Conservation (phyloP, 495 filamentous ascomycete genomes). For the Neohortaea acidophila region DNA sequence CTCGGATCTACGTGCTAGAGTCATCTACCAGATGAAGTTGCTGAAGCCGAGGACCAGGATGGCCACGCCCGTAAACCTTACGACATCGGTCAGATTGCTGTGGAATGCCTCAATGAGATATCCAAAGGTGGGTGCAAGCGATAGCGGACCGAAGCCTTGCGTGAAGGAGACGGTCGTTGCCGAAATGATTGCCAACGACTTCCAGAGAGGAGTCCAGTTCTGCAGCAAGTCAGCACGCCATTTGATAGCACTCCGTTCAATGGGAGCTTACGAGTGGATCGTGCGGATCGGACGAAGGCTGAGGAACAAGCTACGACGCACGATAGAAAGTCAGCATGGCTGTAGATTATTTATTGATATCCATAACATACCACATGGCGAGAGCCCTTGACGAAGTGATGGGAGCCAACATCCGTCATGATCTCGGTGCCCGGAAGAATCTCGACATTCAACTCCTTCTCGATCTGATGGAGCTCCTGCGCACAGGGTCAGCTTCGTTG, state of each 20-base stretch:
- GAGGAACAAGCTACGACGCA: too few relatives aligned
- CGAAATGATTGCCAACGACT: constrained; percentile 26
- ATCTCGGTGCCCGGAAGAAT: constrained; percentile 50
- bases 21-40: constrained; percentile 38
- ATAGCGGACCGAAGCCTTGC: constrained; percentile 43
- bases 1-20: not conserved
- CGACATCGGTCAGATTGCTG: constrained; percentile 35
- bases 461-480: constrained; percentile 24
- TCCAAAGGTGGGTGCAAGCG: constrained; percentile 43
- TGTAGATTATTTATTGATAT: too few relatives aligned
- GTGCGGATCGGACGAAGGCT: constrained; percentile 35
- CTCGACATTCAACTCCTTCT: constrained; percentile 34
- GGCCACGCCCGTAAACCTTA: constrained; percentile 42
- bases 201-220: constrained; percentile 26
- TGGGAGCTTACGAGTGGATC: constrained; percentile 23
- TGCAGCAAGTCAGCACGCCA: constrained; percentile 8
- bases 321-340: too few relatives aligned
- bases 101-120: constrained; percentile 42
- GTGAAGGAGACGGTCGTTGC: constrained; percentile 38
- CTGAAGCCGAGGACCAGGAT: constrained; percentile 49
- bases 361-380: too few relatives aligned
- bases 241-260: too few relatives aligned
- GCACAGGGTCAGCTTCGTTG: constrained; percentile 3
- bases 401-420: constrained; percentile 40
- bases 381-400: constrained; percentile 44